Percentiles rank a stretch among this genome's conserved stretches.
phyloP scores from a whole-genome alignment of 208 protist genomes.

The Tritrichomonas musculus region DNA sequence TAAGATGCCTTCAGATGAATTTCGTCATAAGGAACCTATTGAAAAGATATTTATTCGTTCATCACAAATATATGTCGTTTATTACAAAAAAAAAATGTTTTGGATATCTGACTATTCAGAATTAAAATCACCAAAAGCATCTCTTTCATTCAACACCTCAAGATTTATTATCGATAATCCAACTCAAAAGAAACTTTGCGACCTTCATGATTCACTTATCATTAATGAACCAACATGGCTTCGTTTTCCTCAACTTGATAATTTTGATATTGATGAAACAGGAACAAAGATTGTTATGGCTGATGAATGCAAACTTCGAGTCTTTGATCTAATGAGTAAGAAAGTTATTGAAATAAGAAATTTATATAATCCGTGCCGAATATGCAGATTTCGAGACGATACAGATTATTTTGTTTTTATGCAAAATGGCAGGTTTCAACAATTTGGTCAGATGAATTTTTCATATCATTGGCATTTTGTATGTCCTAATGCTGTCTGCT shows the following conservation, averaged over 20 bases:
- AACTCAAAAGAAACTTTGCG: background rate
- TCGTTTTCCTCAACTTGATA: background rate
- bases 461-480: background rate
- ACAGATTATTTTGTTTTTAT: background rate
- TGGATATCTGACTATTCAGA: background rate
- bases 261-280: slow-evolving; percentile 3
- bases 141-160: too few species aligned
- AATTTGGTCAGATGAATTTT: background rate
- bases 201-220: background rate
- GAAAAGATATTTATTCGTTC: background rate
- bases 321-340: background rate
- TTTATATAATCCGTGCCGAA: too few species aligned
- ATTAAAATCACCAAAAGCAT: too few species aligned
- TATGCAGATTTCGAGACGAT: background rate
- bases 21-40: background rate
- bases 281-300: background rate
- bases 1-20: background rate
- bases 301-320: slow-evolving; percentile 13
- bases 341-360: background rate
- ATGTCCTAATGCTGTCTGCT: background rate
- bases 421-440: background rate
- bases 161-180: background rate
- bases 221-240: background rate
- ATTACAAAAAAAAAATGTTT: background rate
- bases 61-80: background rate